Evolutionary conservation across 2,329 filamentous ascomycete species (phyloP), one percentile per base, ranked within the genome.

Genomic region (Hawksworthiomyces lignivorus): DNA sequence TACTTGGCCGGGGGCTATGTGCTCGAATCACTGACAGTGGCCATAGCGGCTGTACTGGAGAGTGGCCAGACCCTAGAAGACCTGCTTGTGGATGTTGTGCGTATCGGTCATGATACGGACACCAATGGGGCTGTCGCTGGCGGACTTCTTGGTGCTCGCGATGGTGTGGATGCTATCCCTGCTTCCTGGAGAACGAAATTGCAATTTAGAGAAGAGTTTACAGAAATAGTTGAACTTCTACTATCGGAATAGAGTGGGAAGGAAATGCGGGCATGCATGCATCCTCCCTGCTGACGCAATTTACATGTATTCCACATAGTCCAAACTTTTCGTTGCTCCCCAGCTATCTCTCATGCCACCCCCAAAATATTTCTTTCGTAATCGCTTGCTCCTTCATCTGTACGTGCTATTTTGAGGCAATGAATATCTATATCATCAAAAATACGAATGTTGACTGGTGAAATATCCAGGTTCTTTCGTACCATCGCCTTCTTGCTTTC

Each of bases 41-140:
- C 62, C 0, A 51, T 70, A 1, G 64, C 66, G 0, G 68, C 68
- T 0, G 28, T 69, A n/a, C 42, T 68, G 3, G 68, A 71, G 40
- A 20, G 43, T 1, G 14, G 18, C 2, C 52, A 66, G 27, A 43
- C 50, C 8, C 46, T 69, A 5, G 67, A 66, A 35, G 64, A 70
- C n/a, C 50, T 69, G 9, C 42, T 72, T 4, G 59, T 70, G 0
- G 66, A 71, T 48, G 61, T 71, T 17, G 63, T 70, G 7, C 50
- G 64, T 4, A 54, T 71, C 24, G 68, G 69, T 2, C 52, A 50
- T 14, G 68, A 72, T 42, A 65, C 66, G 1, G 69, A 72, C 45
- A 70, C 68, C 0, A 71, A 71, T 41, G 67, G 50, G 0, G 68
- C 68, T 0, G 61, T 71, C 31, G 65, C 67, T 0, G 67, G 68